Percentiles rank a stretch among this genome's conserved stretches.
Conservation (phyloP, 2,329 filamentous ascomycete genomes). For the Tolypocladium album region DNA sequence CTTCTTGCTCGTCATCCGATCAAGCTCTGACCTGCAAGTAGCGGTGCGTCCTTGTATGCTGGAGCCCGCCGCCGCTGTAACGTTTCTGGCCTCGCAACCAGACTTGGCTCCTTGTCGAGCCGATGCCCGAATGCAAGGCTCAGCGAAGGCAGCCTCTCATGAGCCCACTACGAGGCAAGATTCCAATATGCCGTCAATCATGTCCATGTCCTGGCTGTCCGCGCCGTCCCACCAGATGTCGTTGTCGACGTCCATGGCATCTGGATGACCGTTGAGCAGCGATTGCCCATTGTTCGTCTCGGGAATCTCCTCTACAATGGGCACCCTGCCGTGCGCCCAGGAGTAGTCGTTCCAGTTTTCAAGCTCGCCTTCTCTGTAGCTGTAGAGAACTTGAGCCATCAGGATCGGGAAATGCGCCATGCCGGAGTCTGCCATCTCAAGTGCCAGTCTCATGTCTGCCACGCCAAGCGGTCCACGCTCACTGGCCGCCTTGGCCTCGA, state of each 20-base stretch:
- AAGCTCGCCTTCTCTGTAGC: slow-evolving; percentile 66
- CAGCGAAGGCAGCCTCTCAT: slow-evolving; percentile 3
- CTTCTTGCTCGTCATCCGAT: not conserved
- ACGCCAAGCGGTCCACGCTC: slow-evolving; percentile 64
- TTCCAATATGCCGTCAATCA: slow-evolving; percentile 46
- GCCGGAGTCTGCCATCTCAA: slow-evolving; percentile 66
- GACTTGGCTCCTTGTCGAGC: not conserved
- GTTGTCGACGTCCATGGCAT: slow-evolving; percentile 49
- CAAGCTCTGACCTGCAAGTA: not conserved
- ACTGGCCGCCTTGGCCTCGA: slow-evolving; percentile 67
- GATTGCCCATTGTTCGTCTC: slow-evolving; percentile 12
- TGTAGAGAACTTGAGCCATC: slow-evolving; percentile 56
- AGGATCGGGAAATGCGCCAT: slow-evolving; percentile 70
- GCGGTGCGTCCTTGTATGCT: not conserved
- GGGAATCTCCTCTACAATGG: slow-evolving; percentile 16
- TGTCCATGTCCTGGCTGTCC: slow-evolving; percentile 36
- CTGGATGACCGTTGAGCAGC: slow-evolving; percentile 37
- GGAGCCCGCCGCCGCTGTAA: not conserved
- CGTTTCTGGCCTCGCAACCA: not conserved
- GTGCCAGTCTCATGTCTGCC: slow-evolving; percentile 64
- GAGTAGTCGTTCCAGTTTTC: slow-evolving; percentile 55
- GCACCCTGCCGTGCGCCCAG: slow-evolving; percentile 31
- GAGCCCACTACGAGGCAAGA: slow-evolving; percentile 40
- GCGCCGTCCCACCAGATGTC: slow-evolving; percentile 55
- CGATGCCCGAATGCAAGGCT: not conserved